These are phyloP conservation scores for Melampsora americana DNA, from an alignment of 1,284 basidiomycete species.

Conservation along the genomic window DNA sequence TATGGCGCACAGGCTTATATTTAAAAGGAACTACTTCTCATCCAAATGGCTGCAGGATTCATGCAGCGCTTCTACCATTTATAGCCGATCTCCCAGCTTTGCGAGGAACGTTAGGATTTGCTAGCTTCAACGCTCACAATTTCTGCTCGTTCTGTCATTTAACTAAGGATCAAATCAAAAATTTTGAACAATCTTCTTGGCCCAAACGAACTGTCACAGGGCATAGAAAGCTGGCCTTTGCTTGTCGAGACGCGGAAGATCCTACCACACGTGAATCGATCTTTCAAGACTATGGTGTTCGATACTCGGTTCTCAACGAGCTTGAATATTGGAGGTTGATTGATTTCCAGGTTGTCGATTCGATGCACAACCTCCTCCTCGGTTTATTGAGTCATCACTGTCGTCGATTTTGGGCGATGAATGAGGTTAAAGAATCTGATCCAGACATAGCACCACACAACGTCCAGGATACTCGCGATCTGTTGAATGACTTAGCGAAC, in stretches of 20 bases:
- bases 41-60: background rate
- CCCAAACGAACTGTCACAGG: background rate
- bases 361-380: slow-evolving; percentile 33
- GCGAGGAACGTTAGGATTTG: background rate
- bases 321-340: background rate
- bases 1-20: background rate
- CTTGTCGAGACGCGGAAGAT: background rate
- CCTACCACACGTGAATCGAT: too few species aligned
- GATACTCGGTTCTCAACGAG: background rate
- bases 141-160: background rate
- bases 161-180: background rate
- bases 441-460: background rate
- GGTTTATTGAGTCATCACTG: slow-evolving; percentile 14
- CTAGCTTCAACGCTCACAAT: background rate
- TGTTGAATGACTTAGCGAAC: background rate
- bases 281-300: background rate
- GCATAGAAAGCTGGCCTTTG: background rate
- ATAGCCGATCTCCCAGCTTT: background rate
- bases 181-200: background rate
- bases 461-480: background rate
- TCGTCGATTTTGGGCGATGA: slow-evolving; percentile 21
- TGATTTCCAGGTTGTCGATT: background rate
- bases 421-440: background rate
- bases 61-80: background rate
- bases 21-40: background rate